phyloP scores from a whole-genome alignment of 1,284 basidiomycete species.

The Fomitopsis palustris region DNA sequence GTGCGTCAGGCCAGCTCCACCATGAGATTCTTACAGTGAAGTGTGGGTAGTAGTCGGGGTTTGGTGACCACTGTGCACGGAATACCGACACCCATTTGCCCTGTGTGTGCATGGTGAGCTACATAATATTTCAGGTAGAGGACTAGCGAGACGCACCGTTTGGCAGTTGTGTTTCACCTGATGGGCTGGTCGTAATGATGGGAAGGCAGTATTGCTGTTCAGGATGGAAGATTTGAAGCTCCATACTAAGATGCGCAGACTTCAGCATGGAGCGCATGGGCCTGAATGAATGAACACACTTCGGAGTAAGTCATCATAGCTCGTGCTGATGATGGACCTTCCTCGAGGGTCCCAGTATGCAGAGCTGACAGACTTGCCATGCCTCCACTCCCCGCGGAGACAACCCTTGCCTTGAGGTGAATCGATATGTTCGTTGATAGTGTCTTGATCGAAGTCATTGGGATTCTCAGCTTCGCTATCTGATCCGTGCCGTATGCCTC shows the following conservation, averaged over 20 bases:
- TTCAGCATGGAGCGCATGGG: background rate
- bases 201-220: constrained; percentile 43
- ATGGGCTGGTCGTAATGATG: constrained; percentile 57
- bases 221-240: constrained; percentile 51
- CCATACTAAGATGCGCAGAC: constrained; percentile 53
- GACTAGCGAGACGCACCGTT: constrained; percentile 45
- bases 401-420: constrained; percentile 49
- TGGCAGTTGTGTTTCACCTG: constrained; percentile 71
- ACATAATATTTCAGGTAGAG: background rate
- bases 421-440: constrained; percentile 43
- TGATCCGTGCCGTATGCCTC: constrained; percentile 18
- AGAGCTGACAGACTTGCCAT: constrained; percentile 73
- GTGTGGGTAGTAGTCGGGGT: constrained; percentile 74
- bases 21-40: constrained; percentile 55
- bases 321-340: constrained; percentile 72
- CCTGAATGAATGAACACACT: constrained; percentile 39
- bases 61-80: constrained; percentile 71
- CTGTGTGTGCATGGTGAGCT: constrained; percentile 31
- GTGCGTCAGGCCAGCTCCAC: too few relatives aligned
- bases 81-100: constrained; percentile 77
- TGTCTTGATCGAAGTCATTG: constrained; percentile 47
- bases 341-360: constrained; percentile 81
- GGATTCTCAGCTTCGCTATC: constrained; percentile 13
- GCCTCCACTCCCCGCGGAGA: constrained; percentile 60
- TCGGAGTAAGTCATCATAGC: constrained; percentile 72